Evolutionary conservation across 2,329 filamentous ascomycete species (phyloP).

Genomic region (Rosellinia necatrix): DNA sequence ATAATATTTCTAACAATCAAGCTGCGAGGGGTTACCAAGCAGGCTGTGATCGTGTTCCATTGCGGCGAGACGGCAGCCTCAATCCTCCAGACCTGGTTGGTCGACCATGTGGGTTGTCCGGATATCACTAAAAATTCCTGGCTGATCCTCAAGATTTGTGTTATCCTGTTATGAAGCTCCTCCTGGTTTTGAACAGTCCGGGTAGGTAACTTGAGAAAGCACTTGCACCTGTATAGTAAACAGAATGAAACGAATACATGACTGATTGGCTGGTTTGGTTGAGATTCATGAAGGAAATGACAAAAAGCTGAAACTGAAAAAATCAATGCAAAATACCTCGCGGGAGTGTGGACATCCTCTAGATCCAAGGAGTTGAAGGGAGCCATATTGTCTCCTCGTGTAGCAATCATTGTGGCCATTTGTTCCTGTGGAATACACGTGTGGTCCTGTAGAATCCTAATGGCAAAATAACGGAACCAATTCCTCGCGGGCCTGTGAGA

Average conservation of each 20-base stretch:
- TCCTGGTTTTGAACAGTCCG: slow-evolving; percentile 15
- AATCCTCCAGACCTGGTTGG: slow-evolving; percentile 30
- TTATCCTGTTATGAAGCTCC: slow-evolving; percentile 27
- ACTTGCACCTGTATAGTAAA: slow-evolving; percentile 32
- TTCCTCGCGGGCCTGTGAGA: slow-evolving; percentile 36
- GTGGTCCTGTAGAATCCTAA: slow-evolving; percentile 45
- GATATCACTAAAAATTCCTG: slow-evolving; percentile 30
- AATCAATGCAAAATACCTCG: slow-evolving; percentile 64
- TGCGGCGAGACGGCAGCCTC: slow-evolving; percentile 30
- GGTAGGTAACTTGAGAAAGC: slow-evolving; percentile 22
- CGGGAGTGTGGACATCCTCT: slow-evolving; percentile 63
- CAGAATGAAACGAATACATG: slow-evolving; percentile 40
- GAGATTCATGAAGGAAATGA: slow-evolving; percentile 40
- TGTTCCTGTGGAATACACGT: slow-evolving; percentile 46
- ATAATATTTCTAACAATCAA: slow-evolving; percentile 37
- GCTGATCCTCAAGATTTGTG: slow-evolving; percentile 14
- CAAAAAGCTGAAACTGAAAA: slow-evolving; percentile 49
- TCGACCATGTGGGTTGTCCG: slow-evolving; percentile 28
- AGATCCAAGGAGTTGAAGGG: slow-evolving; percentile 59
- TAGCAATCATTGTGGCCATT: slow-evolving; percentile 56
- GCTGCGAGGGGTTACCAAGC: slow-evolving; percentile 36
- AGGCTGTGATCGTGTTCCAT: slow-evolving; percentile 21
- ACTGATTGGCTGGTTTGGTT: slow-evolving; percentile 37
- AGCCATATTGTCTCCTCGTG: slow-evolving; percentile 56
- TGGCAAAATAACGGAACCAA: slow-evolving; percentile 39